These are phyloP conservation scores for Raffaelea arxii DNA, from an alignment of 2,329 filamentous ascomycete genomes.

Conservation along the genomic window DNA sequence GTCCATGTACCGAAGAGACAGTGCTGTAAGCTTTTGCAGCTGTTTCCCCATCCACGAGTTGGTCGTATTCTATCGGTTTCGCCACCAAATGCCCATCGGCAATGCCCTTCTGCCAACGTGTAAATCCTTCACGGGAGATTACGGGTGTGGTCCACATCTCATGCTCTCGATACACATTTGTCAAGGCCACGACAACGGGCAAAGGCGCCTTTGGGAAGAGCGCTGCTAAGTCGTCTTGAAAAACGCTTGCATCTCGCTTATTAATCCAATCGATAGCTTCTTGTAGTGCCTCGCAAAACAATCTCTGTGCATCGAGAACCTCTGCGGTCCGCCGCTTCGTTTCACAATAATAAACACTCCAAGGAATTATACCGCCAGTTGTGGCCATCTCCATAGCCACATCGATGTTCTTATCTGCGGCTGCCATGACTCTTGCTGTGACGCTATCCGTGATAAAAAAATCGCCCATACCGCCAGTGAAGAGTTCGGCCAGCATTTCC, in stretches of 20 bases:
- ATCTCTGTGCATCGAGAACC: constrained; percentile 8
- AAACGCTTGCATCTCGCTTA: constrained; percentile 6
- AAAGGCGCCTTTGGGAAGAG: constrained; percentile 6
- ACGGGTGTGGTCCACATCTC: constrained; percentile 10
- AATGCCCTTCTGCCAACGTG: constrained; percentile 9
- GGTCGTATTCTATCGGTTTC: constrained; percentile 6
- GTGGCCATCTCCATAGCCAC: constrained; percentile 9
- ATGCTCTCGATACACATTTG: constrained; percentile 8
- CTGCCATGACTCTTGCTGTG: constrained; percentile 6
- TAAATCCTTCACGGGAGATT: constrained; percentile 6
- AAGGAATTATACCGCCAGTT: constrained; percentile 7
- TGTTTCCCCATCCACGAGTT: neutral
- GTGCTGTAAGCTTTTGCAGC: no score
- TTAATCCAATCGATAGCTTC: constrained; percentile 7
- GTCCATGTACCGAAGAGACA: no score
- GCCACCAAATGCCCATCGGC: constrained; percentile 5
- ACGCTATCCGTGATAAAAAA: constrained; percentile 10
- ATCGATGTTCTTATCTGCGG: constrained; percentile 3
- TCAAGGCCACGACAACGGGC: constrained; percentile 6
- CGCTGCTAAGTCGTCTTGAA: constrained; percentile 8
- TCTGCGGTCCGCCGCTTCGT: constrained; percentile 1
- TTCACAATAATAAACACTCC: constrained; percentile 13
- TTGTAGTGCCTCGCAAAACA: constrained; percentile 8
- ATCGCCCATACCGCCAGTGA: constrained; percentile 10
- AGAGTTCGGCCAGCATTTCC: constrained; percentile 7